Percentiles rank a stretch among this genome's conserved stretches.
phyloP scores from a whole-genome alignment of 352 stramenopile species.

The Phytophthora podocarpi region DNA sequence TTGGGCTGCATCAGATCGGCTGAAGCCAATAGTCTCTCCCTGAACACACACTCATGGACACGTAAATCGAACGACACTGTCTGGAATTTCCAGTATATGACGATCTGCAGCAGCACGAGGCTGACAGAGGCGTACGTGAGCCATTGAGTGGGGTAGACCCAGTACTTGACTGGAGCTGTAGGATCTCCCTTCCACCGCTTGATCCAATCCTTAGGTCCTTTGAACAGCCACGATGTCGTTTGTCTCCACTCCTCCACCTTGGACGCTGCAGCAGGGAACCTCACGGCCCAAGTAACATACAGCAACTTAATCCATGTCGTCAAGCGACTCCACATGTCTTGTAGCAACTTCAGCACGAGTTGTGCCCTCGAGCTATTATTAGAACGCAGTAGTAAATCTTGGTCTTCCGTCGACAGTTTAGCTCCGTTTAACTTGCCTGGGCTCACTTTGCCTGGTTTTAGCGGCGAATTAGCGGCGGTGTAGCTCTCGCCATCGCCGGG shows the following conservation, averaged over 20 bases:
- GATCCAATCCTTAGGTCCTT: conserved; percentile 23
- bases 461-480: conserved; percentile 8
- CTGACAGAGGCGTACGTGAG: conserved; percentile 61
- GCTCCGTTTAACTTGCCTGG: conserved; percentile 22
- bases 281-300: conserved; percentile 26
- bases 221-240: conserved; percentile 11
- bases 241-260: conserved; percentile 21
- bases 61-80: conserved; percentile 51
- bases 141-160: conserved; percentile 70
- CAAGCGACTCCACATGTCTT: conserved; percentile 5
- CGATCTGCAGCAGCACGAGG: conserved; percentile 50
- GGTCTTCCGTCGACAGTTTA: not conserved
- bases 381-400: conserved; percentile 3
- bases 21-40: conserved; percentile 52
- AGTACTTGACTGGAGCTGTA: conserved; percentile 53
- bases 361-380: conserved; percentile 6
- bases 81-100: conserved; percentile 60
- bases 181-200: conserved; percentile 27
- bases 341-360: conserved; percentile 15
- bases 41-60: conserved; percentile 73
- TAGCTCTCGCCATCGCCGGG: conserved; percentile 23
- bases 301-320: conserved; percentile 28
- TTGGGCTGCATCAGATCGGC: conserved; percentile 28
- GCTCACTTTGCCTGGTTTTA: conserved; percentile 27
- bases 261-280: conserved; percentile 26